Evolutionary conservation across 2,329 filamentous ascomycete species (phyloP).

Genomic region (Metarhizium rileyi): DNA sequence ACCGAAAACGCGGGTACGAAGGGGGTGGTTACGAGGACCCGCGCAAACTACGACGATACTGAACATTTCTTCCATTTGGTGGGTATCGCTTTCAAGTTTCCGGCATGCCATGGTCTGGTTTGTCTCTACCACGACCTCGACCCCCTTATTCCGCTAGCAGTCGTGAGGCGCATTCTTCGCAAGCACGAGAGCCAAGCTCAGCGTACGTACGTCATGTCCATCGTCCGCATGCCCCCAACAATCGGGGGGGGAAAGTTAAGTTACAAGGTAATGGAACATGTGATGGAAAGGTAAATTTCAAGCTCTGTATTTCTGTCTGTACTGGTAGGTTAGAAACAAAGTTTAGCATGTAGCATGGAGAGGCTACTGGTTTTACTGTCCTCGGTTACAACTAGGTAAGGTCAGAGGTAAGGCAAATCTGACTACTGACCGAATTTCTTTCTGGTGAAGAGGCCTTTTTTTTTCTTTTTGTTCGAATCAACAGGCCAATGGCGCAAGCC

Average conservation of each 20-base stretch:
- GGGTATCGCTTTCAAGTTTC: conserved; percentile 1
- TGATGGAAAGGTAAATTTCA: conserved; percentile 11
- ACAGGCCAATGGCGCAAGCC: background rate
- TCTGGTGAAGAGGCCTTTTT: background rate
- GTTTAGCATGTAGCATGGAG: conserved; percentile 4
- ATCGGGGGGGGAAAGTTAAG: no score
- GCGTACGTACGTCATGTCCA: no score
- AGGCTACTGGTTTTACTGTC: conserved; percentile 1
- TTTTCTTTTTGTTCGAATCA: background rate
- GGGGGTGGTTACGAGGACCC: conserved; percentile 74
- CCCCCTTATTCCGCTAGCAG: background rate
- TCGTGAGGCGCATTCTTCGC: background rate
- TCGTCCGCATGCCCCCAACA: no score
- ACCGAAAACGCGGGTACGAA: conserved; percentile 63
- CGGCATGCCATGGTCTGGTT: background rate
- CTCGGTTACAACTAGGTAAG: conserved; percentile 32
- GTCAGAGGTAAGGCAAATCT: conserved; percentile 44
- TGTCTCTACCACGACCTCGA: background rate
- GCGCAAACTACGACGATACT: conserved; percentile 56
- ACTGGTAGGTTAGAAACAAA: conserved; percentile 8
- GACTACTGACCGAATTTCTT: conserved; percentile 23
- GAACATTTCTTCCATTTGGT: conserved; percentile 13
- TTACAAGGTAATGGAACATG: conserved; percentile 11
- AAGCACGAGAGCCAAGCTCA: background rate
- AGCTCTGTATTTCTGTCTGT: conserved; percentile 6